phyloP scores from a whole-genome alignment of 768 basidiomycete species.

The Russula vinacea region DNA sequence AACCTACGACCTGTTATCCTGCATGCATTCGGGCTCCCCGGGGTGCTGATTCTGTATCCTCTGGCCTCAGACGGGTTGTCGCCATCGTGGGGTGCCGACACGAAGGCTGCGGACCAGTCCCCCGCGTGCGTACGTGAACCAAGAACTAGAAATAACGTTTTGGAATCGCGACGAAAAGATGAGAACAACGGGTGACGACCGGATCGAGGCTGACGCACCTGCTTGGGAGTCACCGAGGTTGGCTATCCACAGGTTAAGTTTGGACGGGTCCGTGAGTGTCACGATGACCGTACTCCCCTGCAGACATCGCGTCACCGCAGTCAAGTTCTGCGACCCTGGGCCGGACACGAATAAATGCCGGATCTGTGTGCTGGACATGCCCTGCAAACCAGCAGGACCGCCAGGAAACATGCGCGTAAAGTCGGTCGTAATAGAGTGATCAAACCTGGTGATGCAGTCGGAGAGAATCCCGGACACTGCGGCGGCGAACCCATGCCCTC shows the following conservation, averaged over 20 bases:
- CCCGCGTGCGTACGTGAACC: conserved; percentile 48
- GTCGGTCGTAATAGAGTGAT: conserved; percentile 44
- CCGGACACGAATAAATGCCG: conserved; percentile 48
- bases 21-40: conserved; percentile 62
- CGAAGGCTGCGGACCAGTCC: conserved; percentile 56
- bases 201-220: conserved; percentile 42
- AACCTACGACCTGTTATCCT: conserved; percentile 71
- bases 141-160: conserved; percentile 33
- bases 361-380: conserved; percentile 51
- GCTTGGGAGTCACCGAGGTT: conserved; percentile 82
- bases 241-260: conserved; percentile 71
- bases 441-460: conserved; percentile 42
- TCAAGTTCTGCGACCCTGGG: conserved; percentile 56
- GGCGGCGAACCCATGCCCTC: conserved; percentile 33
- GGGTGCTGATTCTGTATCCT: conserved; percentile 65
- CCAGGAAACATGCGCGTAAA: conserved; percentile 50
- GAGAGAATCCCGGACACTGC: conserved; percentile 42
- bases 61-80: conserved; percentile 59
- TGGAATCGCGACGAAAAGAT: conserved; percentile 13
- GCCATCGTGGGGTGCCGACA: conserved; percentile 71
- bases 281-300: conserved; percentile 77
- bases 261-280: conserved; percentile 65
- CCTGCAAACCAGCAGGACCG: conserved; percentile 46
- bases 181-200: neutral
- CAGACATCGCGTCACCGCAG: conserved; percentile 68